Conservation (phyloP, 169 alveolate genomes). For the Eimeria mitis region DNA sequence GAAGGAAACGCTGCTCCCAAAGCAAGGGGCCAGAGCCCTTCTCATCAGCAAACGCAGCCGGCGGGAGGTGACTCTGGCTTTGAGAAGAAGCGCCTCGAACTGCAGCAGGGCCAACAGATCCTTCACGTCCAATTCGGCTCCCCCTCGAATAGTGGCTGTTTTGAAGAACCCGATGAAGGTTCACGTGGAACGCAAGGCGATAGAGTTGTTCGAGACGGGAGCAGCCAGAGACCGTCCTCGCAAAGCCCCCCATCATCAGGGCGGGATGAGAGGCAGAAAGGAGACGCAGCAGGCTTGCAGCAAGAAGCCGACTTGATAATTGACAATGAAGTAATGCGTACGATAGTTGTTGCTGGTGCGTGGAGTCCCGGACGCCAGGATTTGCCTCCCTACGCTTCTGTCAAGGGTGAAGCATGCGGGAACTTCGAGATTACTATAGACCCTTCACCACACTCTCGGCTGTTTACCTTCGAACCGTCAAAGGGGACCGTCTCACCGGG, state of each 20-base stretch:
- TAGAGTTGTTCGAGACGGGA: not conserved
- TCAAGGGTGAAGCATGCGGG: constrained; percentile 45
- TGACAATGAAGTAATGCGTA: constrained; percentile 9
- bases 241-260: not conserved
- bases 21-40: not conserved
- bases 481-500: constrained; percentile 51
- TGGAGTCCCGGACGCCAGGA: constrained; percentile 71
- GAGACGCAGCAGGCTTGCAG: not conserved
- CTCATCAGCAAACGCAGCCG: constrained; percentile 45
- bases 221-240: not conserved
- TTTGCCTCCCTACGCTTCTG: constrained; percentile 34
- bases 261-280: constrained; percentile 41
- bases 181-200: not conserved
- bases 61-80: not conserved
- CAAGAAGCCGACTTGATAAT: constrained; percentile 19
- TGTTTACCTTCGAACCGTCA: constrained; percentile 46
- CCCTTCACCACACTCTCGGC: constrained; percentile 19
- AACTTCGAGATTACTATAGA: constrained; percentile 44
- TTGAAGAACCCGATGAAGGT: not conserved
- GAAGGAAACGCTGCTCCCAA: constrained; percentile 16
- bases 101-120: constrained; percentile 6
- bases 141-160: not conserved
- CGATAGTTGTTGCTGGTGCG: constrained; percentile 59
- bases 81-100: not conserved
- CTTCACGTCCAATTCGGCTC: constrained; percentile 15